Evolutionary conservation across 2,329 filamentous ascomycete genomes (phyloP), one percentile per base, ranked within the genome.

Genomic region (Purpureocillium lavendulum): DNA sequence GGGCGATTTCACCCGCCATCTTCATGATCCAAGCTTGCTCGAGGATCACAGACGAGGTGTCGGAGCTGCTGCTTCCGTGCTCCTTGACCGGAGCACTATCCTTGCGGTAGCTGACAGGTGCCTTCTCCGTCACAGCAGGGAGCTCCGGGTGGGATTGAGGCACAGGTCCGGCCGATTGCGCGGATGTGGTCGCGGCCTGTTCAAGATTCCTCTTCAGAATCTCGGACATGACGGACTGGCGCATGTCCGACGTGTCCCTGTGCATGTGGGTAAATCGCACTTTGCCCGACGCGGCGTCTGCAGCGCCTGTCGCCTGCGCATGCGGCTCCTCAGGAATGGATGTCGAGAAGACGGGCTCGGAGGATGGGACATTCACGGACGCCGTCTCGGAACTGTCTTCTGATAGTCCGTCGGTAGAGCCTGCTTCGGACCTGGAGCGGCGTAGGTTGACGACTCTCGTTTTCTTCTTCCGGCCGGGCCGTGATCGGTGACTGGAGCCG

Each of bases 1-100:
- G 72, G 29, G 88, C 87, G 52, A 97, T 90, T 61, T 97, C 92
- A 47, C 82, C 82, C 5, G 90, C 89, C 77, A 98, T 92, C 67
- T 95, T 92, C 67, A 83, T 80, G 64, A 92, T 84, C 84, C 86
- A 92, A 3, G 85, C 86, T 59, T 87, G 82, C 57, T 88, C 84
- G 18, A 87, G 67, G 36, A 87, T 85, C 21, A 73, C 69, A 0
- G 74, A 74, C 11, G 72, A 69, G 5, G 65, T 68, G 26, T 76
- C 73, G 1, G 70, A 71, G 39, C 48, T 47, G 16, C 49, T 43
- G 28, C 48, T 48, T 53, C 43, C 57, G 55, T 53, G 51, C 49
- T 57, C 62, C 43, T 53, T 54, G 46, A 37, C 50, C 46, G 49
- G 36, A 13, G 49, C 49, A 30, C 50, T 56, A 37, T 60, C 56